Conservation (phyloP, 2,329 filamentous ascomycete species). For the Neofusicoccum ribis region DNA sequence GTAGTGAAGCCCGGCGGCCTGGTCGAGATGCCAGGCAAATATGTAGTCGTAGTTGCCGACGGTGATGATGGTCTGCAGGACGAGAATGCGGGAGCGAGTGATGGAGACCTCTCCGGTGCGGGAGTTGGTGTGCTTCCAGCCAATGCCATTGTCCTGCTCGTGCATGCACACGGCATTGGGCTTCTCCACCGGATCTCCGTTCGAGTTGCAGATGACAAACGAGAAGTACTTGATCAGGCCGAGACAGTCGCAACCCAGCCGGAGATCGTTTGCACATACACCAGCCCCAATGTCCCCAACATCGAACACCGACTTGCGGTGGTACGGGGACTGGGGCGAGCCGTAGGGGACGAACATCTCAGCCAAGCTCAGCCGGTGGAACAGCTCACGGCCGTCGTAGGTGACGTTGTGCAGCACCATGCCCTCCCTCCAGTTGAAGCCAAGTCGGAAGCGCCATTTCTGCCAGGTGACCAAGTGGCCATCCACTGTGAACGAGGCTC, state of each 20-base stretch:
- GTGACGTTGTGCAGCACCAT: slow-evolving; percentile 44
- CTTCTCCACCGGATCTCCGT: slow-evolving; percentile 39
- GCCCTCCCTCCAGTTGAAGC: slow-evolving; percentile 50
- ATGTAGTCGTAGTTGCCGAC: slow-evolving; percentile 34
- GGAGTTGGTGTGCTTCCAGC: slow-evolving; percentile 34
- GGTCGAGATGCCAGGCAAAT: slow-evolving; percentile 24
- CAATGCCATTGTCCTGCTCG: slow-evolving; percentile 33
- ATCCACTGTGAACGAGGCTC: slow-evolving; percentile 27
- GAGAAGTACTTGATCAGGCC: slow-evolving; percentile 49
- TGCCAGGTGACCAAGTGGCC: slow-evolving; percentile 38
- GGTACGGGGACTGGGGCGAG: slow-evolving; percentile 43
- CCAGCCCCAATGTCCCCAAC: slow-evolving; percentile 47
- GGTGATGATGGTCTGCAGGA: slow-evolving; percentile 31
- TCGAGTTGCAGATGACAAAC: slow-evolving; percentile 37
- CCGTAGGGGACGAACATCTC: slow-evolving; percentile 51
- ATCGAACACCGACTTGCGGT: slow-evolving; percentile 47
- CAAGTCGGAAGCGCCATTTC: slow-evolving; percentile 46
- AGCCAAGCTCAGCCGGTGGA: slow-evolving; percentile 44
- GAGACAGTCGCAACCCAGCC: slow-evolving; percentile 47
- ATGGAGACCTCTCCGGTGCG: slow-evolving; percentile 27
- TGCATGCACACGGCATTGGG: slow-evolving; percentile 47
- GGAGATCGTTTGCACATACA: slow-evolving; percentile 45
- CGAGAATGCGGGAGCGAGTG: slow-evolving; percentile 26
- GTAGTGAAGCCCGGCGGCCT: slow-evolving; percentile 23
- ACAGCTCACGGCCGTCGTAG: slow-evolving; percentile 42